Evolutionary conservation across 176 grass and related monocot species (phyloP).

Genomic region (Musa itinerans): DNA sequence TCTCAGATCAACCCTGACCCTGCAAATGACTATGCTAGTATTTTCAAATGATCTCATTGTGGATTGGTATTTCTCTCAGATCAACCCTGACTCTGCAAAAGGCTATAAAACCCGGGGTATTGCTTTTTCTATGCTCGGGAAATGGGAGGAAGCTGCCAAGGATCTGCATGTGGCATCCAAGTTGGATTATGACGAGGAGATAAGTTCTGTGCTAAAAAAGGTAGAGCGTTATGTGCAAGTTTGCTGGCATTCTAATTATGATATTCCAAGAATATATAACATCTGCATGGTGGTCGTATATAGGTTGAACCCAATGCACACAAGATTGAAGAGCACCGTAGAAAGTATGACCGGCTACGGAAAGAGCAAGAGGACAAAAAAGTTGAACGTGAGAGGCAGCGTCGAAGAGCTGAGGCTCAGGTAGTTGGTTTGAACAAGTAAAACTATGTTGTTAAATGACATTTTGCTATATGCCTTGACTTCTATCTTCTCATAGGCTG

Average conservation of each 20-base stretch:
- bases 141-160: constrained; percentile 77
- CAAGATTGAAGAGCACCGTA: constrained; percentile 83
- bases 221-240: constrained; percentile 22
- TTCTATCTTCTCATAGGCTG: constrained; percentile 44
- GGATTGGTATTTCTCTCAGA: constrained; percentile 27
- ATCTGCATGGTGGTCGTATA: background rate
- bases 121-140: constrained; percentile 80
- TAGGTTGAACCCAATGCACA: constrained; percentile 97
- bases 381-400: constrained; percentile 64
- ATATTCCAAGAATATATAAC: background rate
- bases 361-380: constrained; percentile 89
- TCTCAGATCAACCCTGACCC: constrained; percentile 82
- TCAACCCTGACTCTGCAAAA: constrained; percentile 94
- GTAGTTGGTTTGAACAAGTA: constrained; percentile 19
- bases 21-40: constrained; percentile 23
- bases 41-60: background rate
- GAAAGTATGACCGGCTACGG: constrained; percentile 75
- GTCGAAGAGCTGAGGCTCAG: constrained; percentile 66
- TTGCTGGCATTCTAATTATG: constrained; percentile 1
- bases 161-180: constrained; percentile 85
- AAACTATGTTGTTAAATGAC: background rate
- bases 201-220: constrained; percentile 79
- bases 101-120: constrained; percentile 91
- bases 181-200: constrained; percentile 96
- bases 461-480: background rate